Evolutionary conservation across 768 basidiomycete genomes (phyloP), one percentile per base, ranked within the genome.

Genomic region (Hirschioporus abietinus): DNA sequence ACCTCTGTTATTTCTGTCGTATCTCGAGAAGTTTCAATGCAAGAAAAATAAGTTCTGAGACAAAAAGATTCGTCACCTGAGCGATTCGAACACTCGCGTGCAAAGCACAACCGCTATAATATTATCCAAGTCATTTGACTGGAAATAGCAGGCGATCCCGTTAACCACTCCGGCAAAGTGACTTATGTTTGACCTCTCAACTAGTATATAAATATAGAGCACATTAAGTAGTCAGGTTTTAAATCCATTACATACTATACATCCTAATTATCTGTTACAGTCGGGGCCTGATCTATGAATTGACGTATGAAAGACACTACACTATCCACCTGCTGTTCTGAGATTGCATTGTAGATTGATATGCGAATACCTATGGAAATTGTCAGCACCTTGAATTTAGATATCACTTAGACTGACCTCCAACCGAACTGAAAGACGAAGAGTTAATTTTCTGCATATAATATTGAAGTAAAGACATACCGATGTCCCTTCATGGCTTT

Each of bases 111-210:
- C 82, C 83, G 83, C 83, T 84, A n/a, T n/a, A n/a, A n/a, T n/a
- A n/a, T n/a, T n/a, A n/a, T n/a, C n/a, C n/a, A n/a, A n/a, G n/a
- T n/a, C 60, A 64, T 62, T 71, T 73, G 70, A 71, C 67, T 64
- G 8, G 30, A 30, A 75, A 71, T 80, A 80, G 78, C 78, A 79
- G 77, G 78, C 78, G 77, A 79, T 77, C 78, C 78, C 78, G 78
- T 91, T 92, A 91, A 92, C 90, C 90, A 92, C 91, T 92, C 90
- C 90, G 90, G 90, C 90, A 92, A 92, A 91, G 90, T 90, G 88
- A 90, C 88, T 64, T 72, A 66, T 26, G n/a, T n/a, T n/a, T n/a
- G n/a, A n/a, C n/a, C n/a, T n/a, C n/a, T n/a, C n/a, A n/a, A n/a
- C n/a, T n/a, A n/a, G n/a, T n/a, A n/a, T n/a, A n/a, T n/a, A n/a